phyloP scores from a whole-genome alignment of 208 protist genomes.

The Wallacemonas sp. region DNA sequence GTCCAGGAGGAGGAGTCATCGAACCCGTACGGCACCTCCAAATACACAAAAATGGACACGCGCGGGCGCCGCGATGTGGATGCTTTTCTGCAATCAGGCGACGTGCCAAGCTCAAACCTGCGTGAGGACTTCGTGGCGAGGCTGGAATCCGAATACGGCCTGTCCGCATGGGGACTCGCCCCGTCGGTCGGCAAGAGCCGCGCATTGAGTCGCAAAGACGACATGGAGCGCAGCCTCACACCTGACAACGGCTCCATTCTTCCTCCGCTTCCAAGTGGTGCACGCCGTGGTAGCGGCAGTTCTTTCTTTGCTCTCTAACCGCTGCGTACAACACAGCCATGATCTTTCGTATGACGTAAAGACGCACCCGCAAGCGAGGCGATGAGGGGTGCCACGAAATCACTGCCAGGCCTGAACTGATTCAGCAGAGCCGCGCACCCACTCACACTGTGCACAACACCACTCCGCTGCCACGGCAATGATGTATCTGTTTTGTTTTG shows the following conservation, averaged over 20 bases:
- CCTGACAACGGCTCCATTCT: constrained; percentile 7
- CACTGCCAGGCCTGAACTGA: too few species aligned
- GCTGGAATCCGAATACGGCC: constrained; percentile 2
- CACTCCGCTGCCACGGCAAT: too few species aligned
- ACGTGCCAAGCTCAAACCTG: constrained; percentile 3
- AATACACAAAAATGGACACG: constrained; percentile 8
- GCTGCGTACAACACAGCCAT: neutral
- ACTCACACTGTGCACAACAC: too few species aligned
- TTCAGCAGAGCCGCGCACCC: neutral
- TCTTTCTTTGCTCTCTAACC: neutral
- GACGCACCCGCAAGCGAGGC: too few species aligned
- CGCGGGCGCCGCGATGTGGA: constrained; percentile 14
- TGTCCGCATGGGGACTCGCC: neutral
- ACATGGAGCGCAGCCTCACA: constrained; percentile 5
- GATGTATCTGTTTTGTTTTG: neutral
- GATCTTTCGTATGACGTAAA: neutral
- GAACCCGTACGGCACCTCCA: constrained; percentile 5
- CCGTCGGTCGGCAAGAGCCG: neutral
- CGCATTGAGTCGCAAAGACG: neutral
- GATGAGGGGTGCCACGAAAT: too few species aligned
- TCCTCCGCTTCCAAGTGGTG: neutral
- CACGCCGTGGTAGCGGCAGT: neutral
- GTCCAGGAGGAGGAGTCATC: neutral
- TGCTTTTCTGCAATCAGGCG: constrained; percentile 14
- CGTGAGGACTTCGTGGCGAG: neutral